Base-by-base conservation (phyloP, 176 grass and related monocot species). In the Aegilops tauschii region DNA sequence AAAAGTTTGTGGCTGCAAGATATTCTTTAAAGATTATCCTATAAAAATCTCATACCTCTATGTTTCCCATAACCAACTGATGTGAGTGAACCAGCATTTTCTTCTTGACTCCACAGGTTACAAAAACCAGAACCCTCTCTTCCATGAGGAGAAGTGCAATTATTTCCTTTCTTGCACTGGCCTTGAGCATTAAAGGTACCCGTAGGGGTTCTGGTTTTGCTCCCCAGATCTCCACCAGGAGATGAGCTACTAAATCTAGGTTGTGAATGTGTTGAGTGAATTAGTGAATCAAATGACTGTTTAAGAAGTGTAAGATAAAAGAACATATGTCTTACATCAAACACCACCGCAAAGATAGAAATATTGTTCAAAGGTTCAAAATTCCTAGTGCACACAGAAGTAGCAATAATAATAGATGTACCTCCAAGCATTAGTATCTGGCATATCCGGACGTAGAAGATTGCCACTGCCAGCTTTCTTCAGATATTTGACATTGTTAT, bases 111-210 rank as follows among this genome's bases (percentile, higher is more conserved):
- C n/a, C 29, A 20, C 36, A 14, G 68, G 70, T 85, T 81, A 61
- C 67, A 56, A 84, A 23, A 78, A 77, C 50, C 86, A 85, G 40
- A 27, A 76, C 36, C 81, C 78, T 87, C 91, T 77, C 49, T 87
- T 80, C 75, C 76, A 80, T 93, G 91, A 87, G 72, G 91, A 73
- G 72, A 93, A 32, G 32, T 77, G 39, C 91, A 95, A 61, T 42
- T 83, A 18, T 84, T 91, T 65, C 93, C 91, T 68, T 77, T 95
- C 14, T 85, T 85, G 84, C 91, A 93, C 78, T 78, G 65, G 18
- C 88, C 91, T 91, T 86, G 82, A 61, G 40, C 35, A 42, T 87
- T 89, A 52, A 83, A 89, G 72, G 69, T 78, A 45, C 93, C 54
- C 74, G 47, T 76, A 74, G 66, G 77, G 16, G 30, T 79, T 80